These are phyloP conservation scores for Podaxis sp. DNA, from an alignment of 768 basidiomycete species.

Conservation along the genomic window DNA sequence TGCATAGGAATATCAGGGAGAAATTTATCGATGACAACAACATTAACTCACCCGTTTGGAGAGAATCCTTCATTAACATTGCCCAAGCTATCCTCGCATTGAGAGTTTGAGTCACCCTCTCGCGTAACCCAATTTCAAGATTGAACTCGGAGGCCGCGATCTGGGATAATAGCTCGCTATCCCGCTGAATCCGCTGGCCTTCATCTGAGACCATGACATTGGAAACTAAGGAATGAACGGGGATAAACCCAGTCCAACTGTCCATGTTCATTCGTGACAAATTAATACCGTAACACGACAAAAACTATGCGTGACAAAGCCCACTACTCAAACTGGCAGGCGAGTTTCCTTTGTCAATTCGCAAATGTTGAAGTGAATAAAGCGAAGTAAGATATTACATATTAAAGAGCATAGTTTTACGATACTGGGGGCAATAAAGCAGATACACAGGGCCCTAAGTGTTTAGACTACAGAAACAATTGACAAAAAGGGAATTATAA, in stretches of 20 bases:
- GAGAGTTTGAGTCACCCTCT: slow-evolving; percentile 39
- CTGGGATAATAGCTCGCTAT: slow-evolving; percentile 16
- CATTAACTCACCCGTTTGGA: slow-evolving; percentile 28
- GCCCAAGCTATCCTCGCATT: slow-evolving; percentile 52
- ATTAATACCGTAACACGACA: not conserved
- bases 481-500: not conserved
- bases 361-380: too few relatives aligned
- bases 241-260: not conserved
- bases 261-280: not conserved
- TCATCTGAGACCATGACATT: slow-evolving; percentile 11
- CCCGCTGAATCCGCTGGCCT: not conserved
- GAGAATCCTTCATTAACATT: slow-evolving; percentile 36
- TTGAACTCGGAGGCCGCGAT: slow-evolving; percentile 40
- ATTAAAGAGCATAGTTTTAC: not conserved
- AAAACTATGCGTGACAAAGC: not conserved
- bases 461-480: not conserved
- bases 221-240: not conserved
- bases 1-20: not conserved
- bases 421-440: not conserved
- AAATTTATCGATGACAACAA: not conserved
- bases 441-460: not conserved
- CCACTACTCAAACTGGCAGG: not conserved
- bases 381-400: too few relatives aligned
- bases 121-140: slow-evolving; percentile 45
- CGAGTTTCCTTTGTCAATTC: not conserved